A percentile compares a stretch with the other conserved stretches of the same genome.
Evolutionary conservation across 805 yeast species (phyloP).

Genomic region (Blastobotrys robertii): DNA sequence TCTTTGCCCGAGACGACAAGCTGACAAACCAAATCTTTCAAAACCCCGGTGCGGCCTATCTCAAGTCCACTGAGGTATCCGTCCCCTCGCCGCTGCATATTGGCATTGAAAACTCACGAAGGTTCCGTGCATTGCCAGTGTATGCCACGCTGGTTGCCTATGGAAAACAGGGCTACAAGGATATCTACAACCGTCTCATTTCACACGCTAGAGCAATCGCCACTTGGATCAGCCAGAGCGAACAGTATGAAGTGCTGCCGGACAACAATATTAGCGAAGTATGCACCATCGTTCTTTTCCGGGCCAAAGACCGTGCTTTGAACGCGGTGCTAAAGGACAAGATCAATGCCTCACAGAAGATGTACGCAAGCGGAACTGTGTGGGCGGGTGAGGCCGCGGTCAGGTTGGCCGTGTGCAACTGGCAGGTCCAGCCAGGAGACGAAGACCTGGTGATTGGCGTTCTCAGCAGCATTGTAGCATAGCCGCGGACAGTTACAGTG

Average conservation of each 20-base stretch:
- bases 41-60: slow-evolving; percentile 18
- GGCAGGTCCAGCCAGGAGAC: slow-evolving; percentile 8
- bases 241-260: slow-evolving; percentile 13
- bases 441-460: slow-evolving; percentile 4
- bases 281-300: slow-evolving; percentile 15
- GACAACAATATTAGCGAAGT: slow-evolving; percentile 1
- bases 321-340: slow-evolving; percentile 5
- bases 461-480: slow-evolving; percentile 11
- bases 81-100: slow-evolving; percentile 12
- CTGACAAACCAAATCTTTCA: slow-evolving; percentile 11
- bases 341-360: slow-evolving; percentile 12
- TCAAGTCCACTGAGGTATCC: slow-evolving; percentile 1
- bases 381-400: slow-evolving; percentile 17
- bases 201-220: slow-evolving; percentile 9
- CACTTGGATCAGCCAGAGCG: slow-evolving; percentile 7
- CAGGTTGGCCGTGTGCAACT: slow-evolving; percentile 18
- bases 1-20: slow-evolving; percentile 6
- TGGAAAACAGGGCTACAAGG: slow-evolving; percentile 13
- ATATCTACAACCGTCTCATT: slow-evolving; percentile 12
- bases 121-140: slow-evolving; percentile 18
- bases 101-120: slow-evolving; percentile 18
- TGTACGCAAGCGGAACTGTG: slow-evolving; percentile 14
- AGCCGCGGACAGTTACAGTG: neutral
- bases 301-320: slow-evolving; percentile 9
- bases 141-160: slow-evolving; percentile 16